Base-by-base conservation (phyloP, 192 early-diverging fungal genomes). In the Linnemannia zychae region DNA sequence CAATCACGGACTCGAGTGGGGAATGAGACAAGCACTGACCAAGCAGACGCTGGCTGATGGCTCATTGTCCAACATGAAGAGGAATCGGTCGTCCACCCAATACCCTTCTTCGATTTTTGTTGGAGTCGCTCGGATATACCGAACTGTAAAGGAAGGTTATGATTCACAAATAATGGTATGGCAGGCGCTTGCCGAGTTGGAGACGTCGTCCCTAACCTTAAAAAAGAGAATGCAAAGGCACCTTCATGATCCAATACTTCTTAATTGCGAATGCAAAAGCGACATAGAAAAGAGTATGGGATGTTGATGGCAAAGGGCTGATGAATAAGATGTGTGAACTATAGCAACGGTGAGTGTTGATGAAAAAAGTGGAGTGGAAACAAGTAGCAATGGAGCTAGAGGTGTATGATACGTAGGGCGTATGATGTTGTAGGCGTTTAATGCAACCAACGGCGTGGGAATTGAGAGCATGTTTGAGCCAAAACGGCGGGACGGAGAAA, bases 31-130 rank as follows among this genome's bases (percentile, higher is more conserved):
- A 67, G 40, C 74, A 67, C 74, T 66, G 57, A 53, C 40, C 74
- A 75, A 75, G 24, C 74, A 75, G 63, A 67, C 74, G 74, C 46
- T 53, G 49, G 53, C 72, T 34, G 72, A 73, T 65, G 22, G 40
- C 57, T 1, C 0, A 37, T 63, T 36, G 57, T 63, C 73, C 52
- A 63, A 63, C 53, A 37, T 65, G 40, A 28, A 63, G 28, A 74
- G 72, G 53, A 74, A 74, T 74, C 53, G n/a, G n/a, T n/a, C n/a
- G n/a, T n/a, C n/a, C 38, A 74, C 73, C 69, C 46, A n/a, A n/a
- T n/a, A n/a, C n/a, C 52, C 52, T 57, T 74, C 52, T 57, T 57
- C 72, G 5, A 57, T 74, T 60, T 17, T 44, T 74, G 38, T 60
- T 33, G 72, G n/a, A n/a, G n/a, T n/a, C n/a, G n/a, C n/a, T n/a